Percentiles rank a stretch among this genome's conserved stretches.
Conservation (phyloP, 202 grass and related monocot genomes). For the Schoenoplectus tabernaemontani region DNA sequence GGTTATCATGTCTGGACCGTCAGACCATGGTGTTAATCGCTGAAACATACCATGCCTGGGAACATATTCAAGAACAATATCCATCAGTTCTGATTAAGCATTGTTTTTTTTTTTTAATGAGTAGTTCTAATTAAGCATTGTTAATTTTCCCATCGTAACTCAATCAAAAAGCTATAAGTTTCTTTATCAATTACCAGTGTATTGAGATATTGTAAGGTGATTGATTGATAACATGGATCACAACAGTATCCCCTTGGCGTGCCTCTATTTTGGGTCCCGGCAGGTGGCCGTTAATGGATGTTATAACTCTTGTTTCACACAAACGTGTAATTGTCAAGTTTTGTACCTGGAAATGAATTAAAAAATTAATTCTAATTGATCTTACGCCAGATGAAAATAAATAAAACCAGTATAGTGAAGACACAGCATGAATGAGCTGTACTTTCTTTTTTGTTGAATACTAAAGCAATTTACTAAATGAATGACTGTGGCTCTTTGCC, state of each 20-base stretch:
- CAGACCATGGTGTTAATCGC: conserved; percentile 41
- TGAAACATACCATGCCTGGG: conserved; percentile 46
- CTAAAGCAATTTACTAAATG: not conserved
- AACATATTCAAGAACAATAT: not conserved
- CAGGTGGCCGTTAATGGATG: conserved; percentile 50
- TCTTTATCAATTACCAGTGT: conserved; percentile 41
- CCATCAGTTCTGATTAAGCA: not conserved
- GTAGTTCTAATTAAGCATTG: too few species aligned
- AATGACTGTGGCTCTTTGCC: not conserved
- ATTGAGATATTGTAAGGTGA: conserved; percentile 57
- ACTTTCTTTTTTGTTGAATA: not conserved
- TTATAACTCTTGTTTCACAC: conserved; percentile 41
- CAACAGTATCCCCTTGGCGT: conserved; percentile 43
- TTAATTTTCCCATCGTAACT: not conserved
- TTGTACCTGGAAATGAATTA: conserved; percentile 32
- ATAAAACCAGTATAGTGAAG: not conserved
- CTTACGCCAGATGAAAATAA: not conserved
- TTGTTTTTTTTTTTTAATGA: conserved; percentile 14
- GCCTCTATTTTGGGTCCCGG: conserved; percentile 54
- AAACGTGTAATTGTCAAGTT: conserved; percentile 32
- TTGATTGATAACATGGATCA: conserved; percentile 50
- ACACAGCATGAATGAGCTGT: not conserved
- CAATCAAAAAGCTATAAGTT: not conserved
- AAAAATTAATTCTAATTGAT: not conserved
- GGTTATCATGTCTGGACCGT: conserved; percentile 56